Conservation (phyloP, 495 filamentous ascomycete genomes). For the Cairneyella variabilis region DNA sequence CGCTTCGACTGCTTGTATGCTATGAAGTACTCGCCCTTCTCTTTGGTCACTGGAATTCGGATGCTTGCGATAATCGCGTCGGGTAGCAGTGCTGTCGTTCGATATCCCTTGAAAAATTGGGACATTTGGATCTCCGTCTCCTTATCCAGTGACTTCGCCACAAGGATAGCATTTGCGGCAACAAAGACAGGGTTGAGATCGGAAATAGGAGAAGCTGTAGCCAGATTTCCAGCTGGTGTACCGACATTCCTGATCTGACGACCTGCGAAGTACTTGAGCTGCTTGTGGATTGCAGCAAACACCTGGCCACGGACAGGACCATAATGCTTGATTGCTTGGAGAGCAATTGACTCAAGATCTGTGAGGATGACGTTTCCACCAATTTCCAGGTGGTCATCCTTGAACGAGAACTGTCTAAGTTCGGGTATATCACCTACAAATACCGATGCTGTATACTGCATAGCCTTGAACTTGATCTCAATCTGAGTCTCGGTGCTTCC, state of each 20-base stretch:
- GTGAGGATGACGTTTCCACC: conserved; percentile 91
- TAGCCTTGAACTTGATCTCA: conserved; percentile 95
- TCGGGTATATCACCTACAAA: conserved; percentile 93
- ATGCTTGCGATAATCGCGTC: conserved; percentile 84
- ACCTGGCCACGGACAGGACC: conserved; percentile 68
- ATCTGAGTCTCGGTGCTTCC: conserved; percentile 97
- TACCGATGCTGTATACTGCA: conserved; percentile 85
- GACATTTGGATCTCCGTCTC: conserved; percentile 85
- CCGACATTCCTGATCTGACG: conserved; percentile 96
- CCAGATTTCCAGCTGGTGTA: conserved; percentile 91
- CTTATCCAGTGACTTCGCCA: conserved; percentile 68
- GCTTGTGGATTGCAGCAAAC: conserved; percentile 70
- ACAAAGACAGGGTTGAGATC: conserved; percentile 95
- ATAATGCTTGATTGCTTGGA: conserved; percentile 76
- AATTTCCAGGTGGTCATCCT: conserved; percentile 77
- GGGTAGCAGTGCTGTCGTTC: conserved; percentile 74
- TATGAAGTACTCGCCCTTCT: conserved; percentile 61
- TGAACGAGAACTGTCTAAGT: conserved; percentile 71
- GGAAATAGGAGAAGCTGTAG: conserved; percentile 92
- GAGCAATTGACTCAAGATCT: conserved; percentile 69
- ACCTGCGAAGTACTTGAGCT: conserved; percentile 89
- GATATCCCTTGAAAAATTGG: conserved; percentile 88
- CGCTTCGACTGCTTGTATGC: conserved; percentile 95
- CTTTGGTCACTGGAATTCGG: conserved; percentile 69
- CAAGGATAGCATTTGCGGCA: conserved; percentile 73